Evolutionary conservation across 306 rosid genomes (phyloP), one percentile per base, ranked within the genome.

Genomic region (Herpetospermum pedunculosum): DNA sequence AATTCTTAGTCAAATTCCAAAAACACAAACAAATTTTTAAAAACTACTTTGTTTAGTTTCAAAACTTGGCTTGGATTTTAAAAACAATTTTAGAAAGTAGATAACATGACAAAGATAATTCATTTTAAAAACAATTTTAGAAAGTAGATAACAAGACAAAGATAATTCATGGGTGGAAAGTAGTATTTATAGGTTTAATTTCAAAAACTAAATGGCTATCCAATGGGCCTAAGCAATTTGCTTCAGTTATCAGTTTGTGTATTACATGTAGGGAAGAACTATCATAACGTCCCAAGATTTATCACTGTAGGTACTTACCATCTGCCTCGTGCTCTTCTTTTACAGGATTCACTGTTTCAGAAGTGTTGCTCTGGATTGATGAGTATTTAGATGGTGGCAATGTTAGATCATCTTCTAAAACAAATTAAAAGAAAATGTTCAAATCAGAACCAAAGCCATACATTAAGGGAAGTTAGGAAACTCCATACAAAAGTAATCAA

Each of bases 371-470:
- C 74, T 58, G 84, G 77, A 81, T 29, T 74, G 90, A 90, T 76
- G 92, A 81, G 28, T 85, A 43, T 75, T 85, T 81, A 7, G 90
- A 85, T 43, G 84, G 86, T 15, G 84, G 88, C 37, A 81, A 72
- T 6, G 87, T 38, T 55, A 80, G 75, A 79, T 88, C 90, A 54
- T 87, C 85, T 62, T 81, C 97, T 85, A 86, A 76, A 81, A 73
- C 64, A 57, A 47, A 80, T 79, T 9, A 64, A 75, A 14, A 67
- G 11, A 67, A 25, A 41, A 68, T 40, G 21, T 23, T 10, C 21
- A 25, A 41, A 53, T 67, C 52, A 68, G 73, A 68, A 68, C 30
- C 37, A 7, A 67, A 3, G 19, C 8, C 23, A 59, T 55, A 25
- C 6, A 54, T 53, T 12, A 37, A 62, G 18, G 28, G 25, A 44